phyloP scores from a whole-genome alignment of 2,329 filamentous ascomycete species.

The Clarireedia hainanense region DNA sequence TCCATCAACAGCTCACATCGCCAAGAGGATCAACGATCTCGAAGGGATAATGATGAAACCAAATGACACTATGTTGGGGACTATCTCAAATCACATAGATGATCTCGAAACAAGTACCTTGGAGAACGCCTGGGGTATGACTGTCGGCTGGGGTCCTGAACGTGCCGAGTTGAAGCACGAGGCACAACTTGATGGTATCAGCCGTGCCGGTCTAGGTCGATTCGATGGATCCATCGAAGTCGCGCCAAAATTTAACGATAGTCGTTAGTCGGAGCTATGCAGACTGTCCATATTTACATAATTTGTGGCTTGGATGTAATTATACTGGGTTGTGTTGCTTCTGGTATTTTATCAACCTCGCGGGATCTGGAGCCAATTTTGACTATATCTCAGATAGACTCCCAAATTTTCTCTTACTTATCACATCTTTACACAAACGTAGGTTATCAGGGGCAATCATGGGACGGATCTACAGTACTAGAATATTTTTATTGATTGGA shows the following conservation, averaged over 20 bases:
- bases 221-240: constrained; percentile 24
- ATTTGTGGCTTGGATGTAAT: background rate
- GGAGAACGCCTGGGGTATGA: constrained; percentile 23
- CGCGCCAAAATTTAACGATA: background rate
- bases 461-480: no score
- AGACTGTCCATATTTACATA: background rate
- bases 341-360: background rate
- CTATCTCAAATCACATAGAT: constrained; percentile 23
- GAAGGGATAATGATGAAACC: constrained; percentile 27
- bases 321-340: background rate
- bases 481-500: no score
- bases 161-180: constrained; percentile 12
- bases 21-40: constrained; percentile 21
- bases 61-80: constrained; percentile 18
- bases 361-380: no score
- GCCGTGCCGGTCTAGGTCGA: constrained; percentile 20
- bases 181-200: constrained; percentile 21
- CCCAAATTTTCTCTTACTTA: no score
- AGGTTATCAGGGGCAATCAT: no score
- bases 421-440: no score
- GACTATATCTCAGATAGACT: no score
- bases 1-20: constrained; percentile 11
- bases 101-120: constrained; percentile 18
- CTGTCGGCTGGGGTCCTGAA: constrained; percentile 16
- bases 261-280: background rate